Evolutionary conservation across 2,329 filamentous ascomycete species (phyloP).

Genomic region (Sporothrix mexicana): DNA sequence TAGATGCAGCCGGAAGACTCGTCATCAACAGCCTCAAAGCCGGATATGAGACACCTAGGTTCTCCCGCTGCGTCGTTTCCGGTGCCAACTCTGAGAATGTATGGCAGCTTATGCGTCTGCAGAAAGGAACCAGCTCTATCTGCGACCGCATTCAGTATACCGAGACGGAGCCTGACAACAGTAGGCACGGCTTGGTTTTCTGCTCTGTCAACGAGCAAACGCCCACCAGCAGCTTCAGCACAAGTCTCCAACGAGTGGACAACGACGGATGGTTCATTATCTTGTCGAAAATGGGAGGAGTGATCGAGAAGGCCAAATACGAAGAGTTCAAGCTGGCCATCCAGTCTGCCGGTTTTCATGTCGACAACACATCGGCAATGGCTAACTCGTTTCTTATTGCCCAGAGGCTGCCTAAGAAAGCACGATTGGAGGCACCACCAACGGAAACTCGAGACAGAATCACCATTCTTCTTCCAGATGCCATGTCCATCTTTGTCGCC

Average conservation of each 20-base stretch:
- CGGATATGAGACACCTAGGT: constrained; percentile 42
- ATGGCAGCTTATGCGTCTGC: constrained; percentile 23
- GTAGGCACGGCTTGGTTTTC: constrained; percentile 26
- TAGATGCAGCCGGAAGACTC: constrained; percentile 39
- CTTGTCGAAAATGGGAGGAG: constrained; percentile 10
- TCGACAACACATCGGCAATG: background rate
- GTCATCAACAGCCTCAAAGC: constrained; percentile 43
- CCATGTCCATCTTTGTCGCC: background rate
- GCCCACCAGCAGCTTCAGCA: background rate
- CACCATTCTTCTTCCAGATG: constrained; percentile 32
- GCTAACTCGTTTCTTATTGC: constrained; percentile 24
- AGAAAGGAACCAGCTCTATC: background rate
- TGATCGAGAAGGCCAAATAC: background rate
- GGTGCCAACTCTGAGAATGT: constrained; percentile 27
- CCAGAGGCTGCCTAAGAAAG: background rate
- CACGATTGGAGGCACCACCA: too few species aligned
- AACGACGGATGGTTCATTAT: constrained; percentile 34
- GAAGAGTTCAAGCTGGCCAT: background rate
- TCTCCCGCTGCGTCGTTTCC: constrained; percentile 46
- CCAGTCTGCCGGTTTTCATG: constrained; percentile 14
- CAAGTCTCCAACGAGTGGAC: background rate
- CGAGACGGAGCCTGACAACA: background rate
- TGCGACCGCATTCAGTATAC: constrained; percentile 31
- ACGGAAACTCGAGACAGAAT: background rate
- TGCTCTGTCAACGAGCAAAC: background rate